Evolutionary conservation across 345 rosid species (phyloP).

Genomic region (Microcos paniculata): DNA sequence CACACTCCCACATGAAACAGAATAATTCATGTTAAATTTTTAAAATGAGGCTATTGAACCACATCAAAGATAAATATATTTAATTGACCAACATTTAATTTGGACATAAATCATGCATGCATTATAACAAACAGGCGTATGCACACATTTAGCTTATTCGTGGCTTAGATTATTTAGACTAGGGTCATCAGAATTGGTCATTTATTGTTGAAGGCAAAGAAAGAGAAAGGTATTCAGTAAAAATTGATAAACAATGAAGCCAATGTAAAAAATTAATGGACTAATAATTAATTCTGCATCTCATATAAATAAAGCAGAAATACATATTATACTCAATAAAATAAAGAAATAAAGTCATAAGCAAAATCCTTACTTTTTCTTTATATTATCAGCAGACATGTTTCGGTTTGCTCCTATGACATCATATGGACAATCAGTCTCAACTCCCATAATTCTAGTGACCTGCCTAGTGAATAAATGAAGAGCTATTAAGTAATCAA

Average conservation of each 20-base stretch:
- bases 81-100: background rate
- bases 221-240: background rate
- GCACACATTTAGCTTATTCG: background rate
- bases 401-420: conserved; percentile 73
- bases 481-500: conserved; percentile 13
- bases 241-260: background rate
- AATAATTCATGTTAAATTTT: background rate
- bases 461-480: conserved; percentile 44
- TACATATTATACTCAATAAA: background rate
- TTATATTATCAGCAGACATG: conserved; percentile 69
- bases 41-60: background rate
- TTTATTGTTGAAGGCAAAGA: background rate
- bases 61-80: background rate
- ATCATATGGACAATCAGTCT: conserved; percentile 67
- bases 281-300: background rate
- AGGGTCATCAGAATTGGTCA: background rate
- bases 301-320: background rate
- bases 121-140: too few relatives aligned
- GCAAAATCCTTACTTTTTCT: conserved; percentile 65
- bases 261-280: background rate
- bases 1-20: background rate
- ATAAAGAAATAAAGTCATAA: background rate
- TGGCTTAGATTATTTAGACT: background rate
- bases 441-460: conserved; percentile 81
- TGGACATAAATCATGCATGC: background rate